phyloP scores from a whole-genome alignment of 192 early-diverging fungal species.

The Coemansia sp. region DNA sequence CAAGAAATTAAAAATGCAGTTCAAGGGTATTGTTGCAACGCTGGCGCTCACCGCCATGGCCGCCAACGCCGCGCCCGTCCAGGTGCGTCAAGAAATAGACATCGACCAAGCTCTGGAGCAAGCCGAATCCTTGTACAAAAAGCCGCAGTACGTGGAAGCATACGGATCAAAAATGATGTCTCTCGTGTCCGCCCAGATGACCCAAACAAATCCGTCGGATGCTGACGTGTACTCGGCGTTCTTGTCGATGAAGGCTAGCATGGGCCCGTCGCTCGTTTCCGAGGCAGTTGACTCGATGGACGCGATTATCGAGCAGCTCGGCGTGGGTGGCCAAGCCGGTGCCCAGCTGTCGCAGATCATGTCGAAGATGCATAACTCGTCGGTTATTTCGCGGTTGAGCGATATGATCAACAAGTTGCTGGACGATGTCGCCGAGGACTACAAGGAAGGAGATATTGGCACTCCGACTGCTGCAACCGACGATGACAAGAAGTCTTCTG shows the following conservation, averaged over 20 bases:
- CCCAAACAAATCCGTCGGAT: not conserved
- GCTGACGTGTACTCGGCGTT: constrained; percentile 8
- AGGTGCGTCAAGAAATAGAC: not conserved
- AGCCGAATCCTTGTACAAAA: not conserved
- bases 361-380: constrained; percentile 9
- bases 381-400: constrained; percentile 7
- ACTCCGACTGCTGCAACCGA: constrained; percentile 3
- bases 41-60: constrained; percentile 4
- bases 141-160: not conserved
- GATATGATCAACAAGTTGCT: not conserved
- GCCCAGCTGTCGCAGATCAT: not conserved
- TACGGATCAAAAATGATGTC: not conserved
- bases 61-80: not conserved
- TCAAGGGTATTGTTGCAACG: not conserved
- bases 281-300: not conserved
- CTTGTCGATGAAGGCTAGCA: not conserved
- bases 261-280: constrained; percentile 1
- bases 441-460: constrained; percentile 10
- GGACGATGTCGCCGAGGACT: not conserved
- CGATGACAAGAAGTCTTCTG: not conserved
- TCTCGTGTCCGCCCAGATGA: not conserved
- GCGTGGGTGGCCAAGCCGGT: not conserved
- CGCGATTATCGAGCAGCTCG: not conserved
- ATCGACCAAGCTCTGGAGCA: constrained; percentile 1
- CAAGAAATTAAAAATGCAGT: not conserved